Conservation (phyloP, 352 stramenopile genomes). For the Globisporangium solare region DNA sequence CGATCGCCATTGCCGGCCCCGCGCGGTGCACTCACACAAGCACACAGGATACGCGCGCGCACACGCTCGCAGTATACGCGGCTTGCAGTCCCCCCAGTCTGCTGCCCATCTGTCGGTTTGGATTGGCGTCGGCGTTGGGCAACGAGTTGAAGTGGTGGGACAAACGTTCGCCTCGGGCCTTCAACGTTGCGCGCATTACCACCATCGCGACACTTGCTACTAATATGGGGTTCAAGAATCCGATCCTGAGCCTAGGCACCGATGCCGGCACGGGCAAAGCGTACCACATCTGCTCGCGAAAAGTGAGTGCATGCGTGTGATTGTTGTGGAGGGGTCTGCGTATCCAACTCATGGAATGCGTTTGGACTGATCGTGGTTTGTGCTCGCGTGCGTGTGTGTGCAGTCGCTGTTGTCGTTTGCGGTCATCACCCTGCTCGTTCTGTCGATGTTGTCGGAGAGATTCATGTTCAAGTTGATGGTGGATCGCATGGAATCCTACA, state of each 20-base stretch:
- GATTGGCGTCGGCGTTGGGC: too few species aligned
- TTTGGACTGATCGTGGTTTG: not conserved
- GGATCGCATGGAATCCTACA: conserved; percentile 87
- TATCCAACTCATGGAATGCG: not conserved
- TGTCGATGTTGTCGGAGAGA: conserved; percentile 76
- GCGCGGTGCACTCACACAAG: not conserved
- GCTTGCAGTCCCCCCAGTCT: too few species aligned
- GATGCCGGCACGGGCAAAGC: conserved; percentile 82
- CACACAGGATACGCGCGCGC: too few species aligned
- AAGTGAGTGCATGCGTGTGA: conserved; percentile 33
- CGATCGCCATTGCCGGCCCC: too few species aligned
- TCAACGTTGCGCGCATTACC: not conserved
- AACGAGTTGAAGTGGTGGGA: too few species aligned
- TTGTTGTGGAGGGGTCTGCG: not conserved
- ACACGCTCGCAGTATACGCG: not conserved
- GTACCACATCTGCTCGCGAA: conserved; percentile 79
- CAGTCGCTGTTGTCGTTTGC: conserved; percentile 76
- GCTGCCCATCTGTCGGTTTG: not conserved
- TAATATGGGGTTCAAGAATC: conserved; percentile 66
- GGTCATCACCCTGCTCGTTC: conserved; percentile 65
- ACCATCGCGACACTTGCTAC: not conserved
- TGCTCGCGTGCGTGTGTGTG: not conserved
- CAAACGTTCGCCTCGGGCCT: not conserved
- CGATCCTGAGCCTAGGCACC: conserved; percentile 79
- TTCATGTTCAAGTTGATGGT: conserved; percentile 89